Evolutionary conservation across 192 early-diverging fungal genomes (phyloP).

Genomic region (Backusella westeae): DNA sequence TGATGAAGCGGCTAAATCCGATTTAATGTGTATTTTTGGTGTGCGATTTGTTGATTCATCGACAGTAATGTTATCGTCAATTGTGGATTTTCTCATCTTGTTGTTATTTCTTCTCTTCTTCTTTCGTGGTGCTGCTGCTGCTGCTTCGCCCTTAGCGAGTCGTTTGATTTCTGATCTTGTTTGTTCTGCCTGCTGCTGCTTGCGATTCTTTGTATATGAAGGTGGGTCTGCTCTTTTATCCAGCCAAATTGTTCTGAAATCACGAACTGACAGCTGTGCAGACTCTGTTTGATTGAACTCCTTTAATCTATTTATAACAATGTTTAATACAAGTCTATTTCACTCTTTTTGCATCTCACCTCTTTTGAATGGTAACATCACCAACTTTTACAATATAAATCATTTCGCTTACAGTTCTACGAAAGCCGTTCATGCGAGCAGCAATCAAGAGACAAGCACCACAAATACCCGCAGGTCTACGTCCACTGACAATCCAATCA

Average conservation of each 20-base stretch:
- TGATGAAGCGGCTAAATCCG: neutral
- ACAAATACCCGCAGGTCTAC: conserved; percentile 93
- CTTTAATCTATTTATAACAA: conserved; percentile 50
- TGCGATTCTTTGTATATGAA: conserved; percentile 58
- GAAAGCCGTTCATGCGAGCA: conserved; percentile 88
- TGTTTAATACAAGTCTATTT: neutral
- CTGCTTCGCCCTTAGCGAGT: neutral
- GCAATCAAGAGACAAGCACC: conserved; percentile 90
- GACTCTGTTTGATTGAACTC: conserved; percentile 86
- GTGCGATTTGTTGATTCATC: neutral
- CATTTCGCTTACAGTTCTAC: conserved; percentile 80
- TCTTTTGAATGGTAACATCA: conserved; percentile 76
- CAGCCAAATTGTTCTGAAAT: conserved; percentile 84
- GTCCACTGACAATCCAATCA: conserved; percentile 91
- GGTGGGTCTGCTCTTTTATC: conserved; percentile 83
- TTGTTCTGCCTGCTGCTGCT: neutral
- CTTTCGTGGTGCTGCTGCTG: neutral
- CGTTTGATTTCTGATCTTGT: neutral
- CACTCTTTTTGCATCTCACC: conserved; percentile 36
- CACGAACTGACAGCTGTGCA: conserved; percentile 67
- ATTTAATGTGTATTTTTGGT: neutral
- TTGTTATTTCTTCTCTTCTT: neutral
- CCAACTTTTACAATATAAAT: conserved; percentile 35
- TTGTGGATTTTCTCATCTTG: neutral
- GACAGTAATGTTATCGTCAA: neutral